A percentile compares a stretch with the other conserved stretches of the same genome.
These are phyloP conservation scores for Emmonsiellopsis sp. DNA, from an alignment of 2,329 filamentous ascomycete genomes.

Conservation along the genomic window DNA sequence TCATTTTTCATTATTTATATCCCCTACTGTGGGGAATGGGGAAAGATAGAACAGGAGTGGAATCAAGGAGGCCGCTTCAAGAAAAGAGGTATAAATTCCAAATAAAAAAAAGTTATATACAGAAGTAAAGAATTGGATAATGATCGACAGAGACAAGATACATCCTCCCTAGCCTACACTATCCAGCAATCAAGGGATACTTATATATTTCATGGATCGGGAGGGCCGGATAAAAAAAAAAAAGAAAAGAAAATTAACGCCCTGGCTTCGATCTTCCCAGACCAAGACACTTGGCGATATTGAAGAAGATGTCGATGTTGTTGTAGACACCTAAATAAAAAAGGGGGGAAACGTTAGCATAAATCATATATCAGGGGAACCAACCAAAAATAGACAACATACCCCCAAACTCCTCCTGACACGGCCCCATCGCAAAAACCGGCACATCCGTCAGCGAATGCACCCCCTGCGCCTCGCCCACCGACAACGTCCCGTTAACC, in stretches of 20 bases:
- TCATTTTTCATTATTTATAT: too few relatives aligned
- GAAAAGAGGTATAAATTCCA: too few relatives aligned
- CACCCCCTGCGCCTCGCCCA: slow-evolving; percentile 56
- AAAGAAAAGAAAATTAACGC: neutral
- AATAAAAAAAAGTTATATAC: too few relatives aligned
- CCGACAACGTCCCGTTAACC: slow-evolving; percentile 65
- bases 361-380: neutral
- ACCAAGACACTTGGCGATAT: slow-evolving; percentile 32
- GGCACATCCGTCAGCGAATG: slow-evolving; percentile 71
- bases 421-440: slow-evolving; percentile 70
- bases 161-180: too few relatives aligned
- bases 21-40: too few relatives aligned
- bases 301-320: slow-evolving; percentile 33
- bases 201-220: too few relatives aligned
- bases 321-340: slow-evolving; percentile 24
- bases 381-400: slow-evolving; percentile 16
- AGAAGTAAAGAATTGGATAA: too few relatives aligned
- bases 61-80: too few relatives aligned
- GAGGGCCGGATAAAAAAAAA: neutral
- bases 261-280: slow-evolving; percentile 11
- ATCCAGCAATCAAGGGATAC: neutral
- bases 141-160: too few relatives aligned
- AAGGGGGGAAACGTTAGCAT: neutral
- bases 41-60: too few relatives aligned
- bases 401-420: slow-evolving; percentile 66